Conservation (phyloP, 2,329 filamentous ascomycete genomes). For the Sarocladium brachiariae region DNA sequence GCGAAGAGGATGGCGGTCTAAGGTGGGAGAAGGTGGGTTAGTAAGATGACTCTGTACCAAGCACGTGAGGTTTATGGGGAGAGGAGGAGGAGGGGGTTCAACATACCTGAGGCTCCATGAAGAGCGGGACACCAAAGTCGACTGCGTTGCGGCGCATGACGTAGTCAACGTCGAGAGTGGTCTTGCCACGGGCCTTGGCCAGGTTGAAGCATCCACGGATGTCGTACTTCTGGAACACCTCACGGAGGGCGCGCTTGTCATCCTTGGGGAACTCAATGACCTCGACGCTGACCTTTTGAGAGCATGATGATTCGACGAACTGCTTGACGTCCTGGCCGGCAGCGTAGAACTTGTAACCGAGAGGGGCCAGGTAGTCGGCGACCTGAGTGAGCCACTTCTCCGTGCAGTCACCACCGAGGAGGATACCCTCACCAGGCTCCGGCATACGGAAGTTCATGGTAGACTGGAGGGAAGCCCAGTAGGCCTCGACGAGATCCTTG, state of each 20-base stretch:
- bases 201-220: constrained; percentile 96
- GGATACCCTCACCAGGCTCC: constrained; percentile 86
- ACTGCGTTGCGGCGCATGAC: constrained; percentile 98
- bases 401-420: constrained; percentile 79
- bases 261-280: constrained; percentile 95
- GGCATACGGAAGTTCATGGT: constrained; percentile 99
- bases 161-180: constrained; percentile 85
- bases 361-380: constrained; percentile 78
- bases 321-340: constrained; percentile 75
- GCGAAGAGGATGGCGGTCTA: constrained; percentile 94
- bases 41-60: constrained; percentile 16
- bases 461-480: constrained; percentile 93
- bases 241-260: constrained; percentile 88
- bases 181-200: constrained; percentile 75
- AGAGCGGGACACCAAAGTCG: constrained; percentile 94
- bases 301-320: constrained; percentile 67
- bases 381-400: constrained; percentile 69
- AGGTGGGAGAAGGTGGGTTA: constrained; percentile 22
- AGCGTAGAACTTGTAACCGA: constrained; percentile 92
- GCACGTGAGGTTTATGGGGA: no score
- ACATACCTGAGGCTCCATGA: constrained; percentile 95
- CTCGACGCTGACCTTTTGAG: constrained; percentile 66
- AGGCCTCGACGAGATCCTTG: constrained; percentile 90
- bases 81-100: constrained; percentile 9
- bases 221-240: constrained; percentile 95